phyloP scores from a whole-genome alignment of 1,284 basidiomycete genomes.

The Sparassis latifolia region DNA sequence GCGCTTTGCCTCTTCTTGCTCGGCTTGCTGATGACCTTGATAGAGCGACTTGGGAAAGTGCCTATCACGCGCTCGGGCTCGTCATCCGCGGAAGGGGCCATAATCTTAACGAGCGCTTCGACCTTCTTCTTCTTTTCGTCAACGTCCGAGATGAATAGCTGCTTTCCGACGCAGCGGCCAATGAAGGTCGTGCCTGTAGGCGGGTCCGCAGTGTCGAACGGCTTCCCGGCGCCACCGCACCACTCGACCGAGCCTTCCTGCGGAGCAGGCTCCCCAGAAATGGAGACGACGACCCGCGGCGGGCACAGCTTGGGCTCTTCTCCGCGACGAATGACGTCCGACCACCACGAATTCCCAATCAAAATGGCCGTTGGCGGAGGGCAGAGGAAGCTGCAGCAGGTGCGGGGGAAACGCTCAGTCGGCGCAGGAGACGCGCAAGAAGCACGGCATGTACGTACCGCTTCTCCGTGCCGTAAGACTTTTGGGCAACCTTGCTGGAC shows the following conservation, averaged over 20 bases:
- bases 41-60: constrained; percentile 83
- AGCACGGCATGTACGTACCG: constrained; percentile 39
- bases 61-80: constrained; percentile 79
- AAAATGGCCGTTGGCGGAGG: constrained; percentile 94
- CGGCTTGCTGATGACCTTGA: constrained; percentile 96
- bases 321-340: constrained; percentile 61
- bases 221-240: constrained; percentile 76
- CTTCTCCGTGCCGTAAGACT: constrained; percentile 95
- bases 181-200: constrained; percentile 77
- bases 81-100: constrained; percentile 73
- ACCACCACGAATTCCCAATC: constrained; percentile 95
- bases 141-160: constrained; percentile 85
- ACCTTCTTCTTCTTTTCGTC: constrained; percentile 91
- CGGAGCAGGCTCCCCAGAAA: constrained; percentile 84
- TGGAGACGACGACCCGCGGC: constrained; percentile 82
- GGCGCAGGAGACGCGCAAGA: neutral
- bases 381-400: constrained; percentile 71
- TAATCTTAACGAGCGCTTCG: constrained; percentile 85
- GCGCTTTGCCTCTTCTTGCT: constrained; percentile 94
- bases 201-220: constrained; percentile 76
- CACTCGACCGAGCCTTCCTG: constrained; percentile 82
- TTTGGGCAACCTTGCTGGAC: constrained; percentile 95
- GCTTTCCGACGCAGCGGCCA: constrained; percentile 85
- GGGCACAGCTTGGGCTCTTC: constrained; percentile 72
- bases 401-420: neutral